Evolutionary conservation across 2,329 filamentous ascomycete species (phyloP).

Genomic region (Sclerotinia trifoliorum): DNA sequence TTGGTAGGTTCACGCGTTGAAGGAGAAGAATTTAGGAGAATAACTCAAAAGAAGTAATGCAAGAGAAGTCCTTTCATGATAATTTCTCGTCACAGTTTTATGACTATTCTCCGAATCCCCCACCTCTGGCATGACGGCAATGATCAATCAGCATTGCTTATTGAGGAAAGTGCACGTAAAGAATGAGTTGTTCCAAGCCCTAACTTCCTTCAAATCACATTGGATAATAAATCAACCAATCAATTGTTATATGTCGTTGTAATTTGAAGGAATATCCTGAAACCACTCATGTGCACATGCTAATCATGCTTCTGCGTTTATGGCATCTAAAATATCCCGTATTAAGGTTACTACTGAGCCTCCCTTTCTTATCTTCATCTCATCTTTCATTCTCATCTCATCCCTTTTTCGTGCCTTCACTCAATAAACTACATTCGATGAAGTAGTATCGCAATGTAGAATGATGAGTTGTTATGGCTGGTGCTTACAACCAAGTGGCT

Average conservation of each 20-base stretch:
- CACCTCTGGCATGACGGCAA: neutral
- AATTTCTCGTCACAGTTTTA: neutral
- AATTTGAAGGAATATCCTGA: neutral
- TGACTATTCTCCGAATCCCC: neutral
- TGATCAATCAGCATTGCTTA: neutral
- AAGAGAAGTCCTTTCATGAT: neutral
- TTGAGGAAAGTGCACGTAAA: neutral
- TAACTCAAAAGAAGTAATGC: neutral
- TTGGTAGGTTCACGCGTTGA: accelerated
- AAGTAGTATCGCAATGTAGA: neutral
- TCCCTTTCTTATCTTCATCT: neutral
- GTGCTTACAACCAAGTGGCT: neutral
- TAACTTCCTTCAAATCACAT: neutral
- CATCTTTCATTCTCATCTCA: neutral
- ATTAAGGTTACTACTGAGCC: too few species aligned
- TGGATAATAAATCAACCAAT: neutral
- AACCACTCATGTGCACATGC: neutral
- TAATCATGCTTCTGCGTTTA: neutral
- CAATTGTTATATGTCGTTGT: neutral
- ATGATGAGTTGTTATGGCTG: neutral
- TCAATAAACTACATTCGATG: neutral
- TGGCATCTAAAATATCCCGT: neutral
- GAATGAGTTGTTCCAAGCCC: neutral
- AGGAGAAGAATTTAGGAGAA: accelerated
- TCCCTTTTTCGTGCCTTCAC: neutral